Evolutionary conservation across 129 eudicot genomes (phyloP).

Genomic region (Pulicaria dysenterica): DNA sequence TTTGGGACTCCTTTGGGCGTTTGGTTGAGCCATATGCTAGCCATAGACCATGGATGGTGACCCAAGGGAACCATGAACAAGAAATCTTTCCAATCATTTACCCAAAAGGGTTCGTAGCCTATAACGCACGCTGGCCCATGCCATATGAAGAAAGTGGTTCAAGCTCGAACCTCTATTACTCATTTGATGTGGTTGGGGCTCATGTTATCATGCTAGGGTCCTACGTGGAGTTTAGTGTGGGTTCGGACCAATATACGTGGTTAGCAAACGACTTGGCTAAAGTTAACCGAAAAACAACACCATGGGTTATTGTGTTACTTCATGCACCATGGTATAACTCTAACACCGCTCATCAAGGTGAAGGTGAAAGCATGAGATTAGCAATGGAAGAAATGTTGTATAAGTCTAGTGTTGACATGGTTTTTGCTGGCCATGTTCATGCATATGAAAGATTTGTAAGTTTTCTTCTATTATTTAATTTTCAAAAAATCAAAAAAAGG

Average conservation of each 20-base stretch:
- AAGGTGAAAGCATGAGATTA: conserved; percentile 76
- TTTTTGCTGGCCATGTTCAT: conserved; percentile 81
- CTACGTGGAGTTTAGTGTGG: conserved; percentile 48
- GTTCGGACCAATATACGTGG: conserved; percentile 75
- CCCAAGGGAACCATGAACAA: conserved; percentile 79
- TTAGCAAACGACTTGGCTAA: conserved; percentile 57
- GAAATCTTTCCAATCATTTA: conserved; percentile 57
- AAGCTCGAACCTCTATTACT: conserved; percentile 64
- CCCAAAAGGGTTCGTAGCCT: conserved; percentile 61
- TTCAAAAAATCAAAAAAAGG: too few relatives aligned
- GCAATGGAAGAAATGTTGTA: conserved; percentile 71
- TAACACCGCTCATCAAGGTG: conserved; percentile 74
- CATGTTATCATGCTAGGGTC: conserved; percentile 79
- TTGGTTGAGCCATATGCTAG: conserved; percentile 87
- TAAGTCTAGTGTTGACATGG: conserved; percentile 55
- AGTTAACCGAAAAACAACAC: conserved; percentile 54
- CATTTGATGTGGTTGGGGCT: conserved; percentile 64
- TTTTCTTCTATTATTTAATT: neutral
- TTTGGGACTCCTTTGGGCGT: conserved; percentile 86
- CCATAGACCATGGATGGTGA: conserved; percentile 86
- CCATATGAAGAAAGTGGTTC: conserved; percentile 69
- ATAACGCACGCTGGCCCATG: conserved; percentile 80
- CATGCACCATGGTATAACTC: conserved; percentile 90
- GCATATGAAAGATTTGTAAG: conserved; percentile 92
- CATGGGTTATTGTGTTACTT: conserved; percentile 60